Percentiles rank a stretch among this genome's conserved stretches.
Evolutionary conservation across 2,329 filamentous ascomycete genomes (phyloP).

Genomic region (Colletotrichum gloeosporioides): DNA sequence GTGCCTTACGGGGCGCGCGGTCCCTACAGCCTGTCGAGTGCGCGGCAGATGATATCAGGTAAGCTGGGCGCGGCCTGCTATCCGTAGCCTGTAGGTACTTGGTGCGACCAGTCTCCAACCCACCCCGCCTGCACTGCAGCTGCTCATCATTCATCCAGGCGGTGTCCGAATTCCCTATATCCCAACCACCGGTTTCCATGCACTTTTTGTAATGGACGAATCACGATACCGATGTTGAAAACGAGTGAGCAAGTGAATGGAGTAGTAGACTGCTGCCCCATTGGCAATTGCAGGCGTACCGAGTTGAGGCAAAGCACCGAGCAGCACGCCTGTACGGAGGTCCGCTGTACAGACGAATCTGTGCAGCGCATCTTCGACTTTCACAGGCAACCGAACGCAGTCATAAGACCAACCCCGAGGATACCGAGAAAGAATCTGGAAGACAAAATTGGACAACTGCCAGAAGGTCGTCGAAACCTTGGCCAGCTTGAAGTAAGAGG

Average conservation of each 20-base stretch:
- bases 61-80: neutral
- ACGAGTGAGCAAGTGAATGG: neutral
- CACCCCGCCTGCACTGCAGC: neutral
- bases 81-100: neutral
- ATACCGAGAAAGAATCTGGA: neutral
- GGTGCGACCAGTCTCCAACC: neutral
- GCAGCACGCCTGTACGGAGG: neutral
- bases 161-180: neutral
- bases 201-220: neutral
- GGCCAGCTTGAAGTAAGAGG: neutral
- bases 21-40: neutral
- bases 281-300: neutral
- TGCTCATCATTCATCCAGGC: neutral
- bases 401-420: neutral
- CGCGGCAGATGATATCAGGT: constrained; percentile 1
- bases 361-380: neutral
- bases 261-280: too few relatives aligned
- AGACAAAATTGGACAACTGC: neutral
- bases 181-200: neutral
- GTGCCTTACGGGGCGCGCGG: constrained; percentile 5
- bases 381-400: neutral
- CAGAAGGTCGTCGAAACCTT: neutral
- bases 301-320: neutral
- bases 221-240: neutral
- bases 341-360: neutral